Base-by-base conservation (phyloP, 345 rosid species). In the Lepidium sativum region DNA sequence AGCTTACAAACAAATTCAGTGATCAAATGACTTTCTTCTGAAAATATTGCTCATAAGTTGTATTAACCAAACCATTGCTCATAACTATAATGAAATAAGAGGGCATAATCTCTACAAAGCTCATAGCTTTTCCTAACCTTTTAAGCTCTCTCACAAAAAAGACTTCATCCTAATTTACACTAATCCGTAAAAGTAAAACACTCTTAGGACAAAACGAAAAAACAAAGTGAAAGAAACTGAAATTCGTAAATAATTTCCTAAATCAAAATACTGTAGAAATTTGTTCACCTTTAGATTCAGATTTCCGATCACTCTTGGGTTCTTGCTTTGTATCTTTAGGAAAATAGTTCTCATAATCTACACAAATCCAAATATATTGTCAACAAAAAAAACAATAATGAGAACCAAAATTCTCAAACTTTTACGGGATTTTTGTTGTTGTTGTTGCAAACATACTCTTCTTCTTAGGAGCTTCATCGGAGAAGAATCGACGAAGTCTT, bases 331-430 rank as follows among this genome's bases (percentile, higher is more conserved):
- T 81, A 38, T 77, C 97, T 80, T 94, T 88, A 0, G 95, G 97
- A 53, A 74, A 83, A 68, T 82, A 94, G 43, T 84, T 90, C 78
- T 88, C 97, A 77, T 83, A 88, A 78, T 94, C 99, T 91, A 80
- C 73, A 72, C 54, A 71, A 58, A 41, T 10, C 5, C 52, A 5
- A 49, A 20, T 25, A 25, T 25, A 53, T 31, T 4, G 6, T 50
- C 15, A 43, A 45, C 21, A 54, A 33, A 15, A 43, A 68, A 52
- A 13, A 58, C 9, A 48, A 6, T 17, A 18, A 32, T 35, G 35
- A 32, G 29, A 39, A 33, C 18, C 13, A 54, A 32, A 15, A 11
- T 2, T 23, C 18, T 35, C 32, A 55, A 29, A 31, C 54, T 23
- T 2, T 52, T 21, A 20, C 8, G 6, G 35, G 21, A 49, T 10